Evolutionary conservation across 2,329 filamentous ascomycete genomes (phyloP), one percentile per base, ranked within the genome.

Genomic region (Calonectria pauciramosa): DNA sequence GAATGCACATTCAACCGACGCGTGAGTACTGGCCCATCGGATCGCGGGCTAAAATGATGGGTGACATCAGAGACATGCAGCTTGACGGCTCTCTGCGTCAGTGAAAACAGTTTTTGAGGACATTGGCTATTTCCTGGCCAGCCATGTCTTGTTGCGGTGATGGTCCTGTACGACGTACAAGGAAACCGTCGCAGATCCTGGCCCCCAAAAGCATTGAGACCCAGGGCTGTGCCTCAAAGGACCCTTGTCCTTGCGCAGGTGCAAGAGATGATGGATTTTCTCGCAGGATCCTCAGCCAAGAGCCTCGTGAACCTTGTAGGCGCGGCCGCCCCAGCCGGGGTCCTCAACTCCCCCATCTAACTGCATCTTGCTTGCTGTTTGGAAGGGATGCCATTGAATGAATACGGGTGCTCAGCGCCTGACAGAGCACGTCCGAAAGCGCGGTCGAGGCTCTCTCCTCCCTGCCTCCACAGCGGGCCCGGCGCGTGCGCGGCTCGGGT

Each of bases 401-500:
- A 59, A 66, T 51, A 60, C 49, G 65, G 70, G 49, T 2, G 41
- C n/a, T 28, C 13, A 23, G 23, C 26, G n/a, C 14, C 51, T 26
- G 56, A 36, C n/a, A 44, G 34, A 72, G 32, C 49, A 67, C 54
- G 28, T 72, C 36, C 59, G 38, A 47, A 11, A 20, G 70, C 41
- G 10, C 56, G 70, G 56, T 54, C 54, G 72, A 63, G 41, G 68
- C 56, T 74, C 63, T 60, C 38, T 44, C 44, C 54, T 41, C 70
- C 52, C 69, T 59, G 66, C 67, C 60, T 71, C 74, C 72, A 68
- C 66, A 66, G 63, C 49, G 67, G 70, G 74, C 64, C 65, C 65
- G 73, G 74, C 67, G 68, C 54, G 54, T 69, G 49, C 52, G 78
- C 74, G 74, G 78, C 76, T 80, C 70, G 78, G 75, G 68, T 73